phyloP scores from a whole-genome alignment of 2,329 filamentous ascomycete genomes.

The Paecilomyces niveus region DNA sequence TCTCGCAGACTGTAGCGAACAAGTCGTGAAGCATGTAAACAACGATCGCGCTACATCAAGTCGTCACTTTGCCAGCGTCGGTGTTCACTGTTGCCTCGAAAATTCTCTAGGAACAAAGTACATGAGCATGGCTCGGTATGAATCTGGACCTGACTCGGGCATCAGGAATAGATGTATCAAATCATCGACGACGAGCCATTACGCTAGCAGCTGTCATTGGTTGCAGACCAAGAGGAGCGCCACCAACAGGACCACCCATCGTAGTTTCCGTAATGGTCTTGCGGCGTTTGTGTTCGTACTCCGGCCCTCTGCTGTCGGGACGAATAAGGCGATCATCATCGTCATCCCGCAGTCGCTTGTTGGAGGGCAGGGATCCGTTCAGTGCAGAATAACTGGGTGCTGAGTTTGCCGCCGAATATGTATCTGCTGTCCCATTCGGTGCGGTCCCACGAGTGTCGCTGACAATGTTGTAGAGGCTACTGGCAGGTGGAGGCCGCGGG shows the following conservation, averaged over 20 bases:
- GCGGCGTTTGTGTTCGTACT: conserved; percentile 65
- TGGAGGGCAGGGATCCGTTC: conserved; percentile 55
- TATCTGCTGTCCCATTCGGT: conserved; percentile 63
- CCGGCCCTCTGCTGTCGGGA: conserved; percentile 52
- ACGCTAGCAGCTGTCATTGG: conserved; percentile 36
- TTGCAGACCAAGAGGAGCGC: conserved; percentile 32
- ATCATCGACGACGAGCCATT: conserved; percentile 33
- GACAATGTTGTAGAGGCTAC: conserved; percentile 84
- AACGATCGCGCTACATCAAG: neutral
- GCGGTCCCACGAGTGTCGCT: conserved; percentile 64
- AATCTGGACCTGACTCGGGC: neutral
- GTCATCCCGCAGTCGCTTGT: conserved; percentile 58
- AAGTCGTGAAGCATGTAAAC: neutral
- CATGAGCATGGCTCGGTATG: neutral
- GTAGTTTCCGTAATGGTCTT: conserved; percentile 64
- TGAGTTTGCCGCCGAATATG: conserved; percentile 65
- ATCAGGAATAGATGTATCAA: neutral
- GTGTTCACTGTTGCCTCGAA: neutral
- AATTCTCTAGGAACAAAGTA: neutral
- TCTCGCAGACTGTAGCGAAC: neutral
- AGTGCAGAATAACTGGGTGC: conserved; percentile 46
- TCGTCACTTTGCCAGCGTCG: neutral
- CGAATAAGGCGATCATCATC: conserved; percentile 62
- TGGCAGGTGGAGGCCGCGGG: conserved; percentile 62
- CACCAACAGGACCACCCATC: conserved; percentile 40